Evolutionary conservation across 768 basidiomycete genomes (phyloP), one percentile per base, ranked within the genome.

Genomic region (Termitomyces sp.): DNA sequence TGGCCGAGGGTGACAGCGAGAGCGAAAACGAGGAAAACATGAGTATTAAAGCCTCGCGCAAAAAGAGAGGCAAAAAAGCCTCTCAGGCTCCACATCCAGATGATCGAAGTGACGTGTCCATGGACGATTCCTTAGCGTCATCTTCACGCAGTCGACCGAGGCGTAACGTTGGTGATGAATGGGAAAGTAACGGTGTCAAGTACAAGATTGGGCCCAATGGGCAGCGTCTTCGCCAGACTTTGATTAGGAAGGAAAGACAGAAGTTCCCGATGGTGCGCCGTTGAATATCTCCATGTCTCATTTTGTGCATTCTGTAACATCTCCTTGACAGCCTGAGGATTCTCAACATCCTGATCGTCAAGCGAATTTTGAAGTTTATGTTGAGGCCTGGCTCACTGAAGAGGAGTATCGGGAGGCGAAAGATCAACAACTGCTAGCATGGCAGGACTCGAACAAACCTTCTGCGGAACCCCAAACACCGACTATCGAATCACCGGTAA

Each of bases 361-460:
- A 55, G 83, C 80, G 22, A 82, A 85, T 59, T 73, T 91, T 27
- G 84, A 89, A 61, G 84, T 91, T 33, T 88, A 81, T 64, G 81
- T 92, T n/a, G 90, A 91, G 68, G 78, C 76, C 20, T 93, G 91
- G 91, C 76, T 91, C 55, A 84, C 84, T 12, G 89, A 91, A 57
- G 87, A 85, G 58, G 85, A 89, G 63, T 87, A 89, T 68, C 75
- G 78, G 52, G 77, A 78, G 50, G 86, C 87, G 1, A 89, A 89
- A 63, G 77, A 78, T 18, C 76, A 78, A 42, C 80, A 79, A 57
- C 75, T 83, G 39, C 69, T 91, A 18, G 85, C 83, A 18, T 89
- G 88, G 88, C 89, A 90, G 67, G 87, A 89, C 61, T 72, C 77
- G 16, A 76, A 77, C 24, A 76, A 75, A 58, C 68, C 73, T 12